phyloP scores from a whole-genome alignment of 1,284 basidiomycete species.

The Blastosporella zonata region DNA sequence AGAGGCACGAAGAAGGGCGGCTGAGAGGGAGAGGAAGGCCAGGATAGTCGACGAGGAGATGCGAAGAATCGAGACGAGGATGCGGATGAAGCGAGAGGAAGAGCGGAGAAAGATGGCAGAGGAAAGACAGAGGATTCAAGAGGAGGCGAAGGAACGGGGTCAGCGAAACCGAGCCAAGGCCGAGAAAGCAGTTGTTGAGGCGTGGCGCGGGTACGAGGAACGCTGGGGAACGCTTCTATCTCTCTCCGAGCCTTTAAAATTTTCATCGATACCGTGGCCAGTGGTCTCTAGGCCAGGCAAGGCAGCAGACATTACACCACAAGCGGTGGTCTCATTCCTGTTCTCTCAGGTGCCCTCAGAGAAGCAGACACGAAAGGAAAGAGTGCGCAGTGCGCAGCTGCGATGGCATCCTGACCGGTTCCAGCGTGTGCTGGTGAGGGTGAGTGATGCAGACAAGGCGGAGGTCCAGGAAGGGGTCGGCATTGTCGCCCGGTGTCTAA shows the following conservation, averaged over 20 bases:
- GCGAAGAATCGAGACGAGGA: conserved; percentile 42
- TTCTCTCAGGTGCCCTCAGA: conserved; percentile 61
- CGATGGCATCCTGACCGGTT: conserved; percentile 81
- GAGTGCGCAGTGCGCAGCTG: conserved; percentile 60
- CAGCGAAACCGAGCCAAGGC: conserved; percentile 35
- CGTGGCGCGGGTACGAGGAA: conserved; percentile 60
- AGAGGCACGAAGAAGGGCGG: conserved; percentile 38
- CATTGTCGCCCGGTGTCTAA: conserved; percentile 64
- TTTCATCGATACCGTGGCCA: conserved; percentile 72
- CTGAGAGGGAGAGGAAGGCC: conserved; percentile 41
- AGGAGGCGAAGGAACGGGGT: conserved; percentile 33
- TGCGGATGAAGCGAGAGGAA: conserved; percentile 43
- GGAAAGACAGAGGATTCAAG: conserved; percentile 29
- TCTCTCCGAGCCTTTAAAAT: conserved; percentile 46
- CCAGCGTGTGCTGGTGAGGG: conserved; percentile 48
- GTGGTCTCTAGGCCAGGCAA: conserved; percentile 39
- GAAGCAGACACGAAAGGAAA: conserved; percentile 54
- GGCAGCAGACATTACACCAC: conserved; percentile 47
- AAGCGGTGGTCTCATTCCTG: conserved; percentile 52
- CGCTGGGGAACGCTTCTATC: conserved; percentile 50
- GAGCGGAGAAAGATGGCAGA: conserved; percentile 42
- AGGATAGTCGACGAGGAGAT: conserved; percentile 47
- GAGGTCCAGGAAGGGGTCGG: conserved; percentile 67
- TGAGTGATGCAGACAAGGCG: conserved; percentile 51
- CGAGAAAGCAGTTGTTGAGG: conserved; percentile 41